These are phyloP conservation scores for Tylopilus sp. DNA, from an alignment of 768 basidiomycete species.

Conservation along the genomic window DNA sequence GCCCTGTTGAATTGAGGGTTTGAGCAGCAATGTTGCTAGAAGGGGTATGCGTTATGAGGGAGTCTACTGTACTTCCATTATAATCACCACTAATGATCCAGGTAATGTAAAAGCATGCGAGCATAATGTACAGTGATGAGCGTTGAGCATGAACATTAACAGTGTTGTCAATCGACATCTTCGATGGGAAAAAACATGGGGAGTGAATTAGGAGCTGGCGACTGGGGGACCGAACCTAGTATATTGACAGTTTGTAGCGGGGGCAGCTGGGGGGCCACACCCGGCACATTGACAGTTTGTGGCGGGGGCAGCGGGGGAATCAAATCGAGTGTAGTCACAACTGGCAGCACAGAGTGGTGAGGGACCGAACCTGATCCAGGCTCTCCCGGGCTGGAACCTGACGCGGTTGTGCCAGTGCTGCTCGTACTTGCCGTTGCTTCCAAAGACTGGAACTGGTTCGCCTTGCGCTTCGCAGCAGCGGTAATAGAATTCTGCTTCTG, in stretches of 20 bases:
- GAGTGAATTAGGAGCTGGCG: slow-evolving; percentile 4
- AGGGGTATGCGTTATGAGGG: no score
- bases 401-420: not conserved
- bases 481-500: slow-evolving; percentile 45
- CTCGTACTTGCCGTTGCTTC: not conserved
- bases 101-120: slow-evolving; percentile 14
- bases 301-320: no score
- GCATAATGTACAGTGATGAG: slow-evolving; percentile 6
- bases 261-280: no score
- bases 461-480: slow-evolving; percentile 19
- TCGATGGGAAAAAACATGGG: slow-evolving; percentile 19
- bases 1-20: no score
- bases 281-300: no score
- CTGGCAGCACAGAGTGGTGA: no score
- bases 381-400: slow-evolving; percentile 8
- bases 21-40: no score
- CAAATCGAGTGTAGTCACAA: no score
- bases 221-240: not conserved
- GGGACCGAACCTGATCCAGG: no score
- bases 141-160: not conserved
- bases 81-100: slow-evolving; percentile 12
- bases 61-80: not conserved
- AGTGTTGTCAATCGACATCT: slow-evolving; percentile 30
- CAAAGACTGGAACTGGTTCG: not conserved
- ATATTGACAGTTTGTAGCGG: no score